These are phyloP conservation scores for Ascochyta pisi DNA, from an alignment of 2,329 filamentous ascomycete genomes.

Conservation along the genomic window DNA sequence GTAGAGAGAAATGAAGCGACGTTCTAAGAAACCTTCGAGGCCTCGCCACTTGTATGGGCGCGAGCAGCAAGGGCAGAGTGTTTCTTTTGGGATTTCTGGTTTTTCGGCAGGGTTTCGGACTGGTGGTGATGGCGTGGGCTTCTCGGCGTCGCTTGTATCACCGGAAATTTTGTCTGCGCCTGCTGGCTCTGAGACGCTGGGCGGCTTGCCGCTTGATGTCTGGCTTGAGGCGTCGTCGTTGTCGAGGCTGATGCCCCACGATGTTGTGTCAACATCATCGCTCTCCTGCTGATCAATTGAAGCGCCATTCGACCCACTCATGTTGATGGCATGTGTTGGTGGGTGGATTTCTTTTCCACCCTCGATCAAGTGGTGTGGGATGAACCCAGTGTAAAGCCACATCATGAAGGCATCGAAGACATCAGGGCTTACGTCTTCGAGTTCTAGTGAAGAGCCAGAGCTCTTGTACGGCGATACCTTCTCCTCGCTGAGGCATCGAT, in stretches of 20 bases:
- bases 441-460: constrained; percentile 35
- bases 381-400: constrained; percentile 47
- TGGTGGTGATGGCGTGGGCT: constrained; percentile 24
- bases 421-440: constrained; percentile 44
- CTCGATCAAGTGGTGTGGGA: constrained; percentile 47
- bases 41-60: constrained; percentile 47
- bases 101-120: constrained; percentile 43
- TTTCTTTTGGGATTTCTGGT: constrained; percentile 45
- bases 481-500: constrained; percentile 39
- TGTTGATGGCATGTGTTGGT: constrained; percentile 36
- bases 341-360: constrained; percentile 42
- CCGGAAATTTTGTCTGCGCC: constrained; percentile 41
- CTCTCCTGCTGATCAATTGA: constrained; percentile 28
- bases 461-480: constrained; percentile 43
- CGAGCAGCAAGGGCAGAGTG: constrained; percentile 45
- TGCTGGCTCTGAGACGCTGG: constrained; percentile 20
- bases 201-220: constrained; percentile 13
- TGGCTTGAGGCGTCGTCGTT: constrained; percentile 35
- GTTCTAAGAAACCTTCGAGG: constrained; percentile 47
- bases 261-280: constrained; percentile 45
- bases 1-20: constrained; percentile 46
- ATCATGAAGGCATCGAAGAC: constrained; percentile 49
- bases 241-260: constrained; percentile 46
- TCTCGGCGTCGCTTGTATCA: constrained; percentile 39
- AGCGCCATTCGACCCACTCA: constrained; percentile 23